These are phyloP conservation scores for Aschersonia sp. DNA, from an alignment of 2,329 filamentous ascomycete species.

Conservation along the genomic window DNA sequence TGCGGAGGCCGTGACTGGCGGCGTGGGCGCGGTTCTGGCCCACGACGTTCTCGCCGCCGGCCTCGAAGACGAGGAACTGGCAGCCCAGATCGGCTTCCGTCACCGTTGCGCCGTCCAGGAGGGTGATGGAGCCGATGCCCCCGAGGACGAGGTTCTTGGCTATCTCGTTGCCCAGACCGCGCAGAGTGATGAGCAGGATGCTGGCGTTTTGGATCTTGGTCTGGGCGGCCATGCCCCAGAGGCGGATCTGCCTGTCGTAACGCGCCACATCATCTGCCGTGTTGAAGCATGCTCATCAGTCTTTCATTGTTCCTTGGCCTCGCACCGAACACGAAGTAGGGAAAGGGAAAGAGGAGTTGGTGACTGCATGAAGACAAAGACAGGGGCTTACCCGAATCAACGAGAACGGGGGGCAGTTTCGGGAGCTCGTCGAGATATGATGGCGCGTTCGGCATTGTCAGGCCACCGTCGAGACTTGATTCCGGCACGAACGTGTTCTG, in stretches of 20 bases:
- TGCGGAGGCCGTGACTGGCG: conserved; percentile 61
- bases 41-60: conserved; percentile 42
- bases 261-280: conserved; percentile 78
- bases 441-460: conserved; percentile 12
- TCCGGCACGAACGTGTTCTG: conserved; percentile 12
- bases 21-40: conserved; percentile 78
- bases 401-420: conserved; percentile 9
- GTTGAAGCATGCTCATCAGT: background rate
- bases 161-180: conserved; percentile 81
- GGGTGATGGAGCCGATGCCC: conserved; percentile 78
- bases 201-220: conserved; percentile 82
- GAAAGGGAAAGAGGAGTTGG: background rate
- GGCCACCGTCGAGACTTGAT: conserved; percentile 9
- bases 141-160: conserved; percentile 95
- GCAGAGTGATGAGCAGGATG: conserved; percentile 78
- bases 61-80: conserved; percentile 62
- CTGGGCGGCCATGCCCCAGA: conserved; percentile 94
- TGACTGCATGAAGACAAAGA: background rate
- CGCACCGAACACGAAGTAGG: too few species aligned
- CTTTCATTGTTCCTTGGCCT: background rate
- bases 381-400: conserved; percentile 18
- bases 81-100: conserved; percentile 68
- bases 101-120: conserved; percentile 66
- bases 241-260: conserved; percentile 91
- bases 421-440: conserved; percentile 12